A percentile compares a stretch with the other conserved stretches of the same genome.
These are phyloP conservation scores for Saccharomycopsis olivae DNA, from an alignment of 805 yeast genomes.

Conservation along the genomic window DNA sequence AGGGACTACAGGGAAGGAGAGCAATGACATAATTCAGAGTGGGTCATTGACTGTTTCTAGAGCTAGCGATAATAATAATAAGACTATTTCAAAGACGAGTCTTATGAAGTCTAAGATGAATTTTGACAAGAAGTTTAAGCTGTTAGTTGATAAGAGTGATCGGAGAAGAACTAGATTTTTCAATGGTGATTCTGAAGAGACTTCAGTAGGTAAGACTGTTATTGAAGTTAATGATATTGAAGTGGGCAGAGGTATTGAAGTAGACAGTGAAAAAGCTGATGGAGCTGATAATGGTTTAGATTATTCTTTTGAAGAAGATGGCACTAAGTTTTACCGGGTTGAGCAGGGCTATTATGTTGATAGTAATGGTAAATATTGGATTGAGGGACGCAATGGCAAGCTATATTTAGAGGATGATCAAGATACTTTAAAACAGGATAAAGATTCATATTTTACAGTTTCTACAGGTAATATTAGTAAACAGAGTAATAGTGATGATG, in stretches of 20 bases:
- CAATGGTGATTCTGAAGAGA: not conserved
- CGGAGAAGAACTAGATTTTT: not conserved
- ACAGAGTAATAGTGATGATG: constrained; percentile 8
- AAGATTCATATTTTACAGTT: not conserved
- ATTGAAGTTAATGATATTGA: not conserved
- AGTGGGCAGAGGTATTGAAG: not conserved
- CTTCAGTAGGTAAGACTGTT: not conserved
- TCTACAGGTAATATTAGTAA: not conserved
- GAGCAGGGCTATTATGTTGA: not conserved
- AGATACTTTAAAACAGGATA: not conserved
- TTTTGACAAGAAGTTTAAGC: constrained; percentile 11
- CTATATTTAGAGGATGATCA: not conserved
- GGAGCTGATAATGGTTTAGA: not conserved
- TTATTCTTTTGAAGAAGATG: not conserved
- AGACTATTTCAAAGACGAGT: constrained; percentile 8
- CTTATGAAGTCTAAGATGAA: constrained; percentile 11
- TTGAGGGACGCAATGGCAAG: not conserved
- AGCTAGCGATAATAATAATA: not conserved
- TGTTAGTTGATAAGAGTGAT: not conserved
- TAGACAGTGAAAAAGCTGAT: not conserved
- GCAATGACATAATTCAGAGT: not conserved
- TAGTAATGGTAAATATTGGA: not conserved
- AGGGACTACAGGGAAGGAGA: not conserved
- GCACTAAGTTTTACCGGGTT: not conserved
- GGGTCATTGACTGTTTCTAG: not conserved